Base-by-base conservation (phyloP, 164 flowering plant species). In the Stephania yunnanensis region DNA sequence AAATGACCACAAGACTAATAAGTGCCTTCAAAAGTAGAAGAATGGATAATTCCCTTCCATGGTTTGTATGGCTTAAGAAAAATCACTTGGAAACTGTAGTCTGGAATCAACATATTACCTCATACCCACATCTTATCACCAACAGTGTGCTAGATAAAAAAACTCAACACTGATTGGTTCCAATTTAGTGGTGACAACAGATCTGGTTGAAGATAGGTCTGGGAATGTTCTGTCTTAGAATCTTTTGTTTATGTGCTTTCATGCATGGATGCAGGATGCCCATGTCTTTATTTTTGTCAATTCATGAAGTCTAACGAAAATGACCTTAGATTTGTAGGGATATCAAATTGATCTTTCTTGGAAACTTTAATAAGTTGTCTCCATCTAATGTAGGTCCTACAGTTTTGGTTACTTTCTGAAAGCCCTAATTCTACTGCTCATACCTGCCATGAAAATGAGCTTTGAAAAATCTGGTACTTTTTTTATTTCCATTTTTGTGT, bases 181-280 rank as follows among this genome's bases (percentile, higher is more conserved):
- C 55, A 50, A 15, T 50, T 50, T 50, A 9, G 55, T 50, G 55
- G 55, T 11, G 15, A 50, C 15, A 50, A 50, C 15, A 15, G 55
- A 50, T 50, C 15, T 36, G 4, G 42, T 50, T 58, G 64, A n/a
- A 58, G 64, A 15, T 58, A 6, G 13, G 64, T 58, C n/a, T 58
- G 64, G 64, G 20, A 58, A 12, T 58, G 5, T 15, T 58, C 5
- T 4, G 64, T 15, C 64, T 58, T 58, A 19, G 64, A n/a, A 58
- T 58, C 64, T 58, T 58, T 50, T 50, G 7, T 58, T 58, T 58
- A 15, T 58, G 64, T 58, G n/a, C 64, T 58, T 58, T 15, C 64
- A 58, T 58, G 64, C 64, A 58, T 58, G 64, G 64, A 58, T 58
- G 20, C 64, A n/a, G n/a, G n/a, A n/a, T n/a, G n/a, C n/a, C 63